Evolutionary conservation across 179 eudicot genomes (phyloP).

Genomic region (Drosera spatulata): DNA sequence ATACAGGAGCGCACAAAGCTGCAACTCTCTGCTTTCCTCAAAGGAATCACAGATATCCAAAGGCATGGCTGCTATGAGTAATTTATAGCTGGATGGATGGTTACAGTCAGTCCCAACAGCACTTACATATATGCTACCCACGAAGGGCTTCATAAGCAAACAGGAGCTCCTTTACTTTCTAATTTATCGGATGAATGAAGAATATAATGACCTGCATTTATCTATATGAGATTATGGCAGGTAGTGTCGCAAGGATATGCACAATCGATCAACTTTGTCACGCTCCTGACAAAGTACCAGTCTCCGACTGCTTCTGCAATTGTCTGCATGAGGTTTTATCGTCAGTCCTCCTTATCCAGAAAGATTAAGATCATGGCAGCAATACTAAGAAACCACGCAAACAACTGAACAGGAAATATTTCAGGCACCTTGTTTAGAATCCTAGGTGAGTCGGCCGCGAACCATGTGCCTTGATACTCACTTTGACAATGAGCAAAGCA

Average conservation of each 20-base stretch:
- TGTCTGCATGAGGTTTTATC: conserved; percentile 32
- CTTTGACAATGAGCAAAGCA: conserved; percentile 98
- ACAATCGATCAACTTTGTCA: conserved; percentile 51
- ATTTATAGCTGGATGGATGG: no score
- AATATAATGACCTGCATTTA: no score
- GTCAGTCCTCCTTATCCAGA: background rate
- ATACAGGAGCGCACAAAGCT: no score
- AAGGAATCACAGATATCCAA: no score
- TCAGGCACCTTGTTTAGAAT: conserved; percentile 55
- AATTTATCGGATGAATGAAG: no score
- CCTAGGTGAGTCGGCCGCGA: conserved; percentile 63
- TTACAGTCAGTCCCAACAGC: no score
- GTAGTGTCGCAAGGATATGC: conserved; percentile 66
- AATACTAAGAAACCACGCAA: background rate
- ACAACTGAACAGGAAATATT: background rate
- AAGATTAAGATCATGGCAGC: background rate
- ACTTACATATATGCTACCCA: no score
- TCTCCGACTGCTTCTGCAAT: conserved; percentile 88
- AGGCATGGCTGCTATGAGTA: no score
- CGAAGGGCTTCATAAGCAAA: no score
- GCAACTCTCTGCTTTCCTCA: no score
- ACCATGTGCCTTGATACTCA: conserved; percentile 83
- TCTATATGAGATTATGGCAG: conserved; percentile 46
- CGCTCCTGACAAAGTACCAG: conserved; percentile 70
- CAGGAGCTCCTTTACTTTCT: no score